These are phyloP conservation scores for Articulospora tetracladia DNA, from an alignment of 495 filamentous ascomycete genomes.

Conservation along the genomic window DNA sequence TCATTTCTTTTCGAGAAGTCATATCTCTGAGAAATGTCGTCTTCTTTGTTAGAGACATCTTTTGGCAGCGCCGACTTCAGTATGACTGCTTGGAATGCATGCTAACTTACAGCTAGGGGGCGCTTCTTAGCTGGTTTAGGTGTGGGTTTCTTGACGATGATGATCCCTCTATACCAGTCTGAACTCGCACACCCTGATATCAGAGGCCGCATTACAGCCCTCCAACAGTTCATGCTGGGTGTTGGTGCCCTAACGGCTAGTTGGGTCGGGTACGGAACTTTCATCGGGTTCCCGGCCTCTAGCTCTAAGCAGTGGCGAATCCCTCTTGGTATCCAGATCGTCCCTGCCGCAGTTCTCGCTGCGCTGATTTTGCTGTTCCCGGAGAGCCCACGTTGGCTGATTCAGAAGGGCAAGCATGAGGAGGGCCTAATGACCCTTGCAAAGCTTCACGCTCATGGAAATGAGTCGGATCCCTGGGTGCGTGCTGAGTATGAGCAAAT, in stretches of 20 bases:
- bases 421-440: conserved; percentile 28
- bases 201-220: conserved; percentile 41
- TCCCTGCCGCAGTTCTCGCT: conserved; percentile 14
- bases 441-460: conserved; percentile 28
- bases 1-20: no score
- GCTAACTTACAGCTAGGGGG: neutral
- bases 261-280: conserved; percentile 32
- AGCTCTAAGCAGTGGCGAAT: conserved; percentile 21
- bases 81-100: no score
- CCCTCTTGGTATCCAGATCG: conserved; percentile 23
- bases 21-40: no score
- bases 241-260: conserved; percentile 35
- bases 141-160: conserved; percentile 46
- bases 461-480: conserved; percentile 28
- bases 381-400: conserved; percentile 31
- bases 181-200: conserved; percentile 54
- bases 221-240: conserved; percentile 16
- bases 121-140: neutral
- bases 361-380: conserved; percentile 27
- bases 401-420: conserved; percentile 25
- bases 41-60: no score
- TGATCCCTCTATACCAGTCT: conserved; percentile 38
- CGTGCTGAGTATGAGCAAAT: conserved; percentile 30
- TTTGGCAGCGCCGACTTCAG: no score
- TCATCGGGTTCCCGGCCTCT: conserved; percentile 15